A percentile compares a stretch with the other conserved stretches of the same genome.
phyloP scores from a whole-genome alignment of 352 stramenopile genomes.

The Albugo candida region DNA sequence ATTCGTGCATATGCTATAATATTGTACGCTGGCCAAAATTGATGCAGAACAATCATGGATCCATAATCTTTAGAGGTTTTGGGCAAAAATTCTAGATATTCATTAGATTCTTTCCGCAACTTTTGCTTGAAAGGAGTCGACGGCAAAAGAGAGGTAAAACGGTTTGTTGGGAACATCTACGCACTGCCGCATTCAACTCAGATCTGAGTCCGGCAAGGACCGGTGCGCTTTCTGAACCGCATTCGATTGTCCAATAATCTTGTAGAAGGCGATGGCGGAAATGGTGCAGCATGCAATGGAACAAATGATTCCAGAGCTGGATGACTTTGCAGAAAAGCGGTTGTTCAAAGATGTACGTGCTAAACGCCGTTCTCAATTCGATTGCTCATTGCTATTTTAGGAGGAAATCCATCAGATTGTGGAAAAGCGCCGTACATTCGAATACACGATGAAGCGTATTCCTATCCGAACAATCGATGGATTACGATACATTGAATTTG shows the following conservation, averaged over 20 bases:
- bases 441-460: constrained; percentile 82
- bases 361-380: not conserved
- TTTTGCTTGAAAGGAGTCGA: constrained; percentile 56
- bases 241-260: too few relatives aligned
- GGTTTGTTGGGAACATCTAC: constrained; percentile 58
- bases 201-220: too few relatives aligned
- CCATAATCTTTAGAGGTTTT: constrained; percentile 51
- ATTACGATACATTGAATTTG: constrained; percentile 87
- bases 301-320: constrained; percentile 87
- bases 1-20: constrained; percentile 73
- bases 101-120: constrained; percentile 18
- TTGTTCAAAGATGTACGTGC: constrained; percentile 41
- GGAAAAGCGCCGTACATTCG: constrained; percentile 74
- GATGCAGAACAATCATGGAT: constrained; percentile 49
- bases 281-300: constrained; percentile 86
- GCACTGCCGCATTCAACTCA: not conserved
- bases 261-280: constrained; percentile 59
- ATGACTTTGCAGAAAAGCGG: constrained; percentile 78
- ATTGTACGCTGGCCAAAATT: constrained; percentile 71
- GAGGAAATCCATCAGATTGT: constrained; percentile 84
- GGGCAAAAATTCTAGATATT: constrained; percentile 28
- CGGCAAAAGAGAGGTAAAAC: constrained; percentile 57
- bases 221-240: too few relatives aligned
- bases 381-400: constrained; percentile 2
- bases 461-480: constrained; percentile 81